Percentiles rank a stretch among this genome's conserved stretches.
Conservation (phyloP, 73 alveolate genomes). For the Paramecium octaurelia region DNA sequence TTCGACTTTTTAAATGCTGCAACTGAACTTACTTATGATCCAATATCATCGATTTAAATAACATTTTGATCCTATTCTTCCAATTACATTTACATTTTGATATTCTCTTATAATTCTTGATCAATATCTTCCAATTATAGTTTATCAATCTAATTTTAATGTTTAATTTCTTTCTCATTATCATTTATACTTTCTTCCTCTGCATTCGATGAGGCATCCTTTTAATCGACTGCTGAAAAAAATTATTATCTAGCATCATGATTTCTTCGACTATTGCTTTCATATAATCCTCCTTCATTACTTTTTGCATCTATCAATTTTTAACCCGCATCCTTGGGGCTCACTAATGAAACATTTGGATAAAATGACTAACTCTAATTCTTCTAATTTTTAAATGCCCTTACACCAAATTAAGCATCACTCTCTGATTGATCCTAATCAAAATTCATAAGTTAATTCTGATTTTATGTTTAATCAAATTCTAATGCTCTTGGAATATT, state of each 20-base stretch:
- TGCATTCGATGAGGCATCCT: neutral
- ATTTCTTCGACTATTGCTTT: neutral
- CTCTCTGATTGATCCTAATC: neutral
- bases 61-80: neutral
- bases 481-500: neutral
- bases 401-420: neutral
- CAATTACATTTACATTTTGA: conserved; percentile 14
- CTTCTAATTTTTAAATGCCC: neutral
- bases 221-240: neutral
- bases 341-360: neutral
- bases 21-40: conserved; percentile 31
- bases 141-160: neutral
- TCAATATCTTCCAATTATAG: conserved; percentile 17
- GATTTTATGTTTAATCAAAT: neutral
- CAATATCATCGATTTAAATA: conserved; percentile 41
- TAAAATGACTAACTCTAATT: neutral
- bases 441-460: neutral
- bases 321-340: neutral
- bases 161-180: neutral
- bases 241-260: neutral
- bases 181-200: neutral
- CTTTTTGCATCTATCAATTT: neutral
- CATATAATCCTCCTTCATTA: neutral
- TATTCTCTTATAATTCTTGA: conserved; percentile 11
- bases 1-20: conserved; percentile 12